Evolutionary conservation across 768 basidiomycete species (phyloP).

Genomic region (Dioszegia aurantiaca): DNA sequence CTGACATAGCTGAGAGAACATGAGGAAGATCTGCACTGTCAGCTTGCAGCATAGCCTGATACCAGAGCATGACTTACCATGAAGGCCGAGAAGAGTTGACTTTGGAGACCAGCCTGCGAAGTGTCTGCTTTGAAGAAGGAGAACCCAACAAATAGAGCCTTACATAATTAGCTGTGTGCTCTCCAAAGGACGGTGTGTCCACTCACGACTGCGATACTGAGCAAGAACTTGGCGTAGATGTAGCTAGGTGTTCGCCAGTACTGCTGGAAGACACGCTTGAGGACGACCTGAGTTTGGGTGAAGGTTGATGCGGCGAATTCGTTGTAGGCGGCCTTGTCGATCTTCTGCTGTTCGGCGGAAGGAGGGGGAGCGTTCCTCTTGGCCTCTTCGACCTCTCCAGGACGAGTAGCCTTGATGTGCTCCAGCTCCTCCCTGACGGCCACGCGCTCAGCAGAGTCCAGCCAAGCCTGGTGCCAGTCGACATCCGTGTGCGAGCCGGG

Average conservation of each 20-base stretch:
- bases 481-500: conserved; percentile 60
- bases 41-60: conserved; percentile 15
- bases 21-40: conserved; percentile 45
- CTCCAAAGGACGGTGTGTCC: too few species aligned
- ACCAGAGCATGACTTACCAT: conserved; percentile 31
- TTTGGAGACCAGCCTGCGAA: conserved; percentile 49
- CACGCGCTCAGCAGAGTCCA: conserved; percentile 59
- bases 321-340: conserved; percentile 45
- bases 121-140: conserved; percentile 53
- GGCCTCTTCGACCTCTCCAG: conserved; percentile 33
- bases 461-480: conserved; percentile 68
- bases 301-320: conserved; percentile 43
- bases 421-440: conserved; percentile 59
- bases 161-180: too few species aligned
- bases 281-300: conserved; percentile 35
- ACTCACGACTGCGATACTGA: conserved; percentile 32
- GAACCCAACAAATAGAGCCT: conserved; percentile 51
- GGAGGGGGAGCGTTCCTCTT: conserved; percentile 4
- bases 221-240: conserved; percentile 52
- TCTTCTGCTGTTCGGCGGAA: conserved; percentile 3
- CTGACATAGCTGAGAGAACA: conserved; percentile 51
- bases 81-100: conserved; percentile 49
- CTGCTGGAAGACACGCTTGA: conserved; percentile 51
- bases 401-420: conserved; percentile 55
- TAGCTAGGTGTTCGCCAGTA: conserved; percentile 54